Percentiles rank a stretch among this genome's conserved stretches.
phyloP scores from a whole-genome alignment of 2,329 filamentous ascomycete genomes.

The Penicillium sp. region DNA sequence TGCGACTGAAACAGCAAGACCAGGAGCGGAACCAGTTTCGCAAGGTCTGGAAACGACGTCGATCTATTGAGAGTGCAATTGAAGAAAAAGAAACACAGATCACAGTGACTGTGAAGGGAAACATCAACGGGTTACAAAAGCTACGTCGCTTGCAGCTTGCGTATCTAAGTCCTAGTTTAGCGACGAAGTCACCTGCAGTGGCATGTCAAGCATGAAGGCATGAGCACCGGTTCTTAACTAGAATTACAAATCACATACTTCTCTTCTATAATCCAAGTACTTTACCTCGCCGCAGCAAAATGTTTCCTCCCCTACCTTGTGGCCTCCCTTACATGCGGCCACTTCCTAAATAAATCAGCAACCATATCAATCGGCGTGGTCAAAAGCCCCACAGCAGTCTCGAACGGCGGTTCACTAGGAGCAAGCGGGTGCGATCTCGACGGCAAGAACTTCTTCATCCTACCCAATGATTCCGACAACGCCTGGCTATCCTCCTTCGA shows the following conservation, averaged over 20 bases:
- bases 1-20: slow-evolving; percentile 33
- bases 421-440: slow-evolving; percentile 52
- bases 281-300: background rate
- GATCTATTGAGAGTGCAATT: slow-evolving; percentile 15
- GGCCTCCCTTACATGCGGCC: slow-evolving; percentile 38
- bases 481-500: slow-evolving; percentile 34
- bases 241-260: background rate
- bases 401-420: slow-evolving; percentile 56
- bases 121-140: slow-evolving; percentile 3
- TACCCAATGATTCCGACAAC: slow-evolving; percentile 47
- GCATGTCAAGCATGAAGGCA: slow-evolving; percentile 9
- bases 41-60: slow-evolving; percentile 32
- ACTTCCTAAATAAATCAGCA: slow-evolving; percentile 57
- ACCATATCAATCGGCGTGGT: slow-evolving; percentile 58
- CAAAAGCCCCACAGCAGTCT: slow-evolving; percentile 56
- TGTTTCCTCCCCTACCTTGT: background rate
- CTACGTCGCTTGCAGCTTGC: slow-evolving; percentile 17
- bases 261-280: background rate
- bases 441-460: slow-evolving; percentile 57
- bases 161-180: slow-evolving; percentile 7
- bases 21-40: slow-evolving; percentile 37
- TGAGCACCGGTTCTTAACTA: background rate
- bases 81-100: background rate
- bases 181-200: slow-evolving; percentile 7
- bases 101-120: background rate